Base-by-base conservation (phyloP, 257 asterid genomes). In the Solanum tarapatanum region DNA sequence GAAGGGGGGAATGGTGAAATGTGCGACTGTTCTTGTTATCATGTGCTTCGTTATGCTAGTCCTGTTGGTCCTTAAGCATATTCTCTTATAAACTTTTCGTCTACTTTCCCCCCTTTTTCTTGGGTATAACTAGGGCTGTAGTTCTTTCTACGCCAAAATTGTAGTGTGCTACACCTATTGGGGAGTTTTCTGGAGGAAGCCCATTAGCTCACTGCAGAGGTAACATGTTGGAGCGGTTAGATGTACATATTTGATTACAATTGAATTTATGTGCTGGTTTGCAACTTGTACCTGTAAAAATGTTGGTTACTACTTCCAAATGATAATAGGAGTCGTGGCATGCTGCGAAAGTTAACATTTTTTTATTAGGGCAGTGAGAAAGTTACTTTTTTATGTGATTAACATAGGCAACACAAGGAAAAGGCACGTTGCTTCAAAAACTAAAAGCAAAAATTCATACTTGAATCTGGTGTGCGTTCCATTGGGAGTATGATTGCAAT, bases 1-100 rank as follows among this genome's bases (percentile, higher is more conserved):
- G 84, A 74, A 16, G 2, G 86, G 79, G 48, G 88, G 66, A 37
- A 76, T 86, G 88, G 88, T 86, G 68, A 86, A 37, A 76, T 86
- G 85, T 58, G 88, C 35, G 3, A 76, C 85, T 45, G 64, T 86
- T 39, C 88, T 86, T 76, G 79, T 86, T 36, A 76, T 86, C 85
- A 58, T 36, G 85, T 86, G 88, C 84, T 62, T 55, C 35, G 7
- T 86, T 60, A 74, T 76, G 88, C 64, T 86, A 28, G 84, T 86
- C 43, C 84, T 76, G 8, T 76, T 86, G 45, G 64, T 86, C 84
- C 76, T 76, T 77, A 37, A 86, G 84, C 76, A 86, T n/a, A 86
- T 76, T 45, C 68, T 84, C 41, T 19, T 48, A 45, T 82, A 30
- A 82, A 17, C 19, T 30, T 48, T 11, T 30, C 11, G 32, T 82